phyloP scores from a whole-genome alignment of 495 filamentous ascomycete genomes.

The Neurospora africana region DNA sequence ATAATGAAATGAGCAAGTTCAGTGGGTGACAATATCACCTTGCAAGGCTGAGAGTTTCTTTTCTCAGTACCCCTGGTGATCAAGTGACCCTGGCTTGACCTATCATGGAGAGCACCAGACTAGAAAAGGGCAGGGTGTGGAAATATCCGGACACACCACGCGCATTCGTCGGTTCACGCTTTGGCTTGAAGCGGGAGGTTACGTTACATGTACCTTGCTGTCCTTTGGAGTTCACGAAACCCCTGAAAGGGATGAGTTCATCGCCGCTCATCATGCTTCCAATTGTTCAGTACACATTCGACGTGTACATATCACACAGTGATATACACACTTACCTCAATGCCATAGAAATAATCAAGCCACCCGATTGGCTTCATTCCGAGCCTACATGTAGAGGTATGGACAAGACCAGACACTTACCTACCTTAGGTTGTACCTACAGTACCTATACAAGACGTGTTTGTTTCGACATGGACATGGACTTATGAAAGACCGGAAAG shows the following conservation, averaged over 20 bases:
- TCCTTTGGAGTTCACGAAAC: neutral
- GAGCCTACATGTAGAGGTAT: neutral
- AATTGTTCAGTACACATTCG: neutral
- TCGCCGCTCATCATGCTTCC: neutral
- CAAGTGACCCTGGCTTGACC: neutral
- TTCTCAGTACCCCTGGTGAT: neutral
- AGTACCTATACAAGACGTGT: neutral
- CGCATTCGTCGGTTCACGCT: neutral
- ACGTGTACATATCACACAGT: neutral
- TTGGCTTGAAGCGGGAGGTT: neutral
- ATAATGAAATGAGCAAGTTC: neutral
- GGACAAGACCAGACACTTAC: neutral
- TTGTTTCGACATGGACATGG: neutral
- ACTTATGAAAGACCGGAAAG: neutral
- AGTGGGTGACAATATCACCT: neutral
- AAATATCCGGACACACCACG: neutral
- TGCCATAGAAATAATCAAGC: neutral
- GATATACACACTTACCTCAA: neutral
- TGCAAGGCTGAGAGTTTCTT: neutral
- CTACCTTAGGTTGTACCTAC: no score
- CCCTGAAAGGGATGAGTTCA: neutral
- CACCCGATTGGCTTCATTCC: neutral
- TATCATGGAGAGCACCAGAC: neutral
- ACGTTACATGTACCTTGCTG: neutral
- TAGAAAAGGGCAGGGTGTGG: neutral